Conservation (phyloP, 176 grass and related monocot genomes). For the Otatea glauca region DNA sequence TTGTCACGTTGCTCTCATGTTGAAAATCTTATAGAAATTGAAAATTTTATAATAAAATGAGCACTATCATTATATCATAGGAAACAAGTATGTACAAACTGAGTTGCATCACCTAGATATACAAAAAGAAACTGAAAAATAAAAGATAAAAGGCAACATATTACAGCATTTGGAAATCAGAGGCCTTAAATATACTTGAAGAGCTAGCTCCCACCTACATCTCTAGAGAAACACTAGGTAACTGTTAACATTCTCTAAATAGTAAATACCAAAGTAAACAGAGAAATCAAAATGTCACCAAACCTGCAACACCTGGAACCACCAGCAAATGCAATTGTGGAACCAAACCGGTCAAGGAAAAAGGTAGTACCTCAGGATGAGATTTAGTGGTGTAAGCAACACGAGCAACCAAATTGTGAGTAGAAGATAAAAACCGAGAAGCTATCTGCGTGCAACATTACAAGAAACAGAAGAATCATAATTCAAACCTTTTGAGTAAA, state of each 20-base stretch:
- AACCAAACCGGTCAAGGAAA: not conserved
- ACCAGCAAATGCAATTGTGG: not conserved
- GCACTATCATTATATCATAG: not conserved
- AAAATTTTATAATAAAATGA: not conserved
- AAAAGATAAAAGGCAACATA: not conserved
- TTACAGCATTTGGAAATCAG: conserved; percentile 5
- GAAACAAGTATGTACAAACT: conserved; percentile 1
- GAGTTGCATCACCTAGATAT: not conserved
- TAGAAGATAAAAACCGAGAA: conserved; percentile 43
- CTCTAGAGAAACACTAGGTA: not conserved
- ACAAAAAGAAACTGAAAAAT: not conserved
- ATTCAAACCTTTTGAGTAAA: not conserved
- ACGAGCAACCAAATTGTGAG: conserved; percentile 32
- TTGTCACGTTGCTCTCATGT: not conserved
- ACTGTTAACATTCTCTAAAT: too few species aligned
- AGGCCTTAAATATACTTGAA: not conserved
- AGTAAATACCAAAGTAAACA: too few species aligned
- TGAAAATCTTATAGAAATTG: not conserved
- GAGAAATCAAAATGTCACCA: not conserved
- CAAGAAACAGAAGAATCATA: conserved; percentile 13
- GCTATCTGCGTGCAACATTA: conserved; percentile 41
- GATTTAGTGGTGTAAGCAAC: conserved; percentile 53
- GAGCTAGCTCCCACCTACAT: conserved; percentile 24
- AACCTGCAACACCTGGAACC: conserved; percentile 19
- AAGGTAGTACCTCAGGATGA: conserved; percentile 71